These are phyloP conservation scores for Rubus parviflorus DNA, from an alignment of 306 rosid genomes.

Conservation along the genomic window DNA sequence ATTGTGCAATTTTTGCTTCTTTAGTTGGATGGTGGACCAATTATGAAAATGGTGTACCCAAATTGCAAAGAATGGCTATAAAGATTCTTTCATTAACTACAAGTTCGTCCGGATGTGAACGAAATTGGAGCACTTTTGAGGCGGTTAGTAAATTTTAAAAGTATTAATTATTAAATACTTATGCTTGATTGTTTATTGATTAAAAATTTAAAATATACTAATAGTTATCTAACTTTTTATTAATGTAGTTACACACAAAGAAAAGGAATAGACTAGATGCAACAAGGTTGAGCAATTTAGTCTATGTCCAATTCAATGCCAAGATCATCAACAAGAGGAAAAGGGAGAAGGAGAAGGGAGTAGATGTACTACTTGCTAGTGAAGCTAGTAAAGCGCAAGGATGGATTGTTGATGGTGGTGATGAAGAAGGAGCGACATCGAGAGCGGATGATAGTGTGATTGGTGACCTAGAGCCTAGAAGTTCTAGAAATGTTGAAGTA, in stretches of 20 bases:
- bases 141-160: neutral
- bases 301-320: neutral
- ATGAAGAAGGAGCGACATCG: too few species aligned
- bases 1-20: too few species aligned
- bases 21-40: neutral
- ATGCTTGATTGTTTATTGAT: too few species aligned
- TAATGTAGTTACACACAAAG: neutral
- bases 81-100: neutral
- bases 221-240: too few species aligned
- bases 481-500: too few species aligned
- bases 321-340: neutral
- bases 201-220: too few species aligned
- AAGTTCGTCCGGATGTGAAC: constrained; percentile 7
- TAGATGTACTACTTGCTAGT: neutral
- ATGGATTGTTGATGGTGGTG: constrained; percentile 3
- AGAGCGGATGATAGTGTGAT: too few species aligned
- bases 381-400: neutral
- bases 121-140: constrained; percentile 13
- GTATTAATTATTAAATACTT: too few species aligned
- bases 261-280: constrained; percentile 4
- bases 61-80: neutral
- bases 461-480: too few species aligned
- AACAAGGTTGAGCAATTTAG: neutral
- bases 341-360: neutral
- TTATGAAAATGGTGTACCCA: neutral